These are phyloP conservation scores for Nelumbo lutea DNA, from an alignment of 164 flowering plant species.

Conservation along the genomic window DNA sequence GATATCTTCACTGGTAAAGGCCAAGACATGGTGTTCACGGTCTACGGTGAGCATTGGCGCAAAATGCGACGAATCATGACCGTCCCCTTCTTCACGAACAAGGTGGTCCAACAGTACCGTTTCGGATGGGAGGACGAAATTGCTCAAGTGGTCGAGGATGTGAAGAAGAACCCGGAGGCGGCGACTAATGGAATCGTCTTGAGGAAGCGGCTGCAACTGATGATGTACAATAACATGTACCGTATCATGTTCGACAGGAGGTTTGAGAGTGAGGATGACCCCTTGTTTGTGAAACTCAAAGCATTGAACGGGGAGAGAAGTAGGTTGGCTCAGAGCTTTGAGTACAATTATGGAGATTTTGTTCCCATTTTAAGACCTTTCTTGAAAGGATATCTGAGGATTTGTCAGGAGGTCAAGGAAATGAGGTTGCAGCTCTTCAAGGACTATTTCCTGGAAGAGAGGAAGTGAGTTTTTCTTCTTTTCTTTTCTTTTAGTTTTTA, in stretches of 20 bases:
- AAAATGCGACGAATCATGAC: conserved; percentile 75
- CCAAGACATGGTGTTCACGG: conserved; percentile 66
- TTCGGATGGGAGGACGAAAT: conserved; percentile 52
- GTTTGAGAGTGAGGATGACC: conserved; percentile 57
- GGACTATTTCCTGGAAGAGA: conserved; percentile 59
- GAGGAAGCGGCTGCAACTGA: conserved; percentile 42
- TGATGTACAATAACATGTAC: conserved; percentile 70
- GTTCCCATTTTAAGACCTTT: conserved; percentile 53
- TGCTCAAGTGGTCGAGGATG: conserved; percentile 43
- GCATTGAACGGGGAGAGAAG: conserved; percentile 57
- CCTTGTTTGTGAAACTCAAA: conserved; percentile 41
- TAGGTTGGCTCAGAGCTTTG: conserved; percentile 54
- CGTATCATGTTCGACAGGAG: conserved; percentile 57
- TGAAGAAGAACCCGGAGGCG: conserved; percentile 37
- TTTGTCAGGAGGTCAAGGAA: conserved; percentile 56
- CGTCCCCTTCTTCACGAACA: conserved; percentile 63
- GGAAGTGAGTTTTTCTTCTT: conserved; percentile 37
- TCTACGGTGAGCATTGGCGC: conserved; percentile 63
- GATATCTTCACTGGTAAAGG: conserved; percentile 66
- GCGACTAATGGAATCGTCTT: conserved; percentile 40
- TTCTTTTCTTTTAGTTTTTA: not conserved
- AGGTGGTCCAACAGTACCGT: conserved; percentile 58
- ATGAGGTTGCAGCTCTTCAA: conserved; percentile 53
- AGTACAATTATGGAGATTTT: conserved; percentile 54
- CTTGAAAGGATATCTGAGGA: conserved; percentile 44